Conservation (phyloP, 208 protist genomes). For the Crithidia thermophila region DNA sequence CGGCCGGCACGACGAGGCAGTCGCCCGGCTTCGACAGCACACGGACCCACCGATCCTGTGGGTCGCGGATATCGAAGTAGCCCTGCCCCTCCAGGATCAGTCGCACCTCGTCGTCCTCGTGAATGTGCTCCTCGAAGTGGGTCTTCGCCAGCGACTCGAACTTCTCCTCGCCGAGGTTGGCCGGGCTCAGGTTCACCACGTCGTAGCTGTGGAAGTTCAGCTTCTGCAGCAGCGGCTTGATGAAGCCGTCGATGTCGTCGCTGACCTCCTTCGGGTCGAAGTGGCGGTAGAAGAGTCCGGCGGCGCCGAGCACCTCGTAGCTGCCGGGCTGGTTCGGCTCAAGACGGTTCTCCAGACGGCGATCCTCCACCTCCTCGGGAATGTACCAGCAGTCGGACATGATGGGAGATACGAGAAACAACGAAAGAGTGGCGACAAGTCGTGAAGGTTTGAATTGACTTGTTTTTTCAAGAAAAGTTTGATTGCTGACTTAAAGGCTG, state of each 20-base stretch:
- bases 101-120: constrained; percentile 92
- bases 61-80: constrained; percentile 89
- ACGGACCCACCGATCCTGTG: constrained; percentile 73
- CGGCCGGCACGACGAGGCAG: constrained; percentile 65
- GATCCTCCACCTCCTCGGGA: constrained; percentile 42
- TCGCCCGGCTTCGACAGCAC: constrained; percentile 64
- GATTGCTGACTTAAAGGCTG: no score
- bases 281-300: constrained; percentile 47
- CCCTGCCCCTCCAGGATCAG: constrained; percentile 68
- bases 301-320: constrained; percentile 43
- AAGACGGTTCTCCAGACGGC: constrained; percentile 51
- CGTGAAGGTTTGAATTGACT: not conserved
- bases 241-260: constrained; percentile 34
- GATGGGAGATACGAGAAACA: constrained; percentile 2
- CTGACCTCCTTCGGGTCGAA: constrained; percentile 35
- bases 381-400: constrained; percentile 75
- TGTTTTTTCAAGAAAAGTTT: no score
- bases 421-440: not conserved
- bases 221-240: constrained; percentile 39
- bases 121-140: constrained; percentile 85
- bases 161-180: constrained; percentile 34
- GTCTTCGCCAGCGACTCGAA: constrained; percentile 50
- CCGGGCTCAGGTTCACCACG: constrained; percentile 39
- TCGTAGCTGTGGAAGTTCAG: constrained; percentile 60
- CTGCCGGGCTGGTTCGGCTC: constrained; percentile 44